These are phyloP conservation scores for Celoporthe dispersa DNA, from an alignment of 2,329 filamentous ascomycete species.

Conservation along the genomic window DNA sequence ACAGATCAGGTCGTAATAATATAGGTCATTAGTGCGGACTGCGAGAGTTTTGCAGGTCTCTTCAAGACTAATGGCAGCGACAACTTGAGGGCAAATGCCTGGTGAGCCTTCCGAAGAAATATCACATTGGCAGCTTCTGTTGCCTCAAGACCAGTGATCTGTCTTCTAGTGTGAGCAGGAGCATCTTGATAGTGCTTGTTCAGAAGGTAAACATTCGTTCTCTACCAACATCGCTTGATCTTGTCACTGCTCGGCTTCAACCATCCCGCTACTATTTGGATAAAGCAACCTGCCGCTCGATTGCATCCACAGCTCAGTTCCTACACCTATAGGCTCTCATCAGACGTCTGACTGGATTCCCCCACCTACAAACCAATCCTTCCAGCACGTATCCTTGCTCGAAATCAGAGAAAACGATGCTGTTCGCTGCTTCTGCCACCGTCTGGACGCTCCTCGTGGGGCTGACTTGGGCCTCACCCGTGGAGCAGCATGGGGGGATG, in stretches of 20 bases:
- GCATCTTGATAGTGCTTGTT: background rate
- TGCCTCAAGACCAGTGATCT: background rate
- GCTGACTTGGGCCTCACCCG: background rate
- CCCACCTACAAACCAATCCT: background rate
- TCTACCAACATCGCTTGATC: background rate
- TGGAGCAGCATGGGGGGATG: background rate
- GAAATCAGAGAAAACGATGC: background rate
- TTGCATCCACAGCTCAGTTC: background rate
- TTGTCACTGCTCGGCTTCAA: background rate
- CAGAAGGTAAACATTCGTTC: background rate
- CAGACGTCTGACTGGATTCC: background rate
- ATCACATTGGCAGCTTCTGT: background rate
- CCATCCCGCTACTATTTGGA: slow-evolving; percentile 28
- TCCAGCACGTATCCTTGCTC: background rate
- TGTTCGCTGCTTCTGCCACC: background rate
- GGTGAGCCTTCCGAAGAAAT: background rate
- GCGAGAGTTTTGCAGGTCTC: background rate
- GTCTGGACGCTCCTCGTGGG: background rate
- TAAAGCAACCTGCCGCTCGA: background rate
- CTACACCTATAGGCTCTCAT: slow-evolving; percentile 1
- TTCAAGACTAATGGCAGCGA: background rate
- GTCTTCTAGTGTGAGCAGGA: background rate
- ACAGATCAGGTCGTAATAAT: background rate
- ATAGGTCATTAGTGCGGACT: background rate
- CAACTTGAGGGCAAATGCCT: background rate